Evolutionary conservation across 495 filamentous ascomycete genomes (phyloP).

Genomic region (Lasiosphaeris hirsuta): DNA sequence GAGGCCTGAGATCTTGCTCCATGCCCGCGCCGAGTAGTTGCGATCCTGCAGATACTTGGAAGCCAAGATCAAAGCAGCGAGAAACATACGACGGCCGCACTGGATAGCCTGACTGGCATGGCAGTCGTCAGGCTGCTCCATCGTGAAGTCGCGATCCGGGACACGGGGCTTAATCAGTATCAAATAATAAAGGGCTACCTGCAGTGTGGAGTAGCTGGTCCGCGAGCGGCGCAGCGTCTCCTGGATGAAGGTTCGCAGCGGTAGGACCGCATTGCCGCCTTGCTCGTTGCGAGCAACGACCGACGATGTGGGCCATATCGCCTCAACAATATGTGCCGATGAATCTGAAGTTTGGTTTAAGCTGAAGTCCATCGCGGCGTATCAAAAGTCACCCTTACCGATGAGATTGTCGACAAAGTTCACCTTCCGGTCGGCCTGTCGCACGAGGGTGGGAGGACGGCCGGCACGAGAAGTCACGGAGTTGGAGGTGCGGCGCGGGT

Average conservation of each 20-base stretch:
- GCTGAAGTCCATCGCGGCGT: constrained; percentile 18
- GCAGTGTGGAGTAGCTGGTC: constrained; percentile 94
- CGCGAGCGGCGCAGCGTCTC: constrained; percentile 92
- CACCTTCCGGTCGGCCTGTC: constrained; percentile 90
- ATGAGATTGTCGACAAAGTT: constrained; percentile 97
- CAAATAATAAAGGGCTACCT: constrained; percentile 95
- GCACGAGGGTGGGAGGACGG: constrained; percentile 76
- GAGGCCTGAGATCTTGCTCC: constrained; percentile 97
- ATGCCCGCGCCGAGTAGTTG: constrained; percentile 94
- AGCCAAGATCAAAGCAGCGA: constrained; percentile 85
- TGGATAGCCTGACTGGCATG: constrained; percentile 77
- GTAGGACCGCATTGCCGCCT: constrained; percentile 69
- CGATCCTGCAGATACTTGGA: constrained; percentile 98
- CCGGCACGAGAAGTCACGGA: constrained; percentile 53
- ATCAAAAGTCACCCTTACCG: constrained; percentile 64
- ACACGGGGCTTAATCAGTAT: constrained; percentile 91
- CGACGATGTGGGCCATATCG: constrained; percentile 86
- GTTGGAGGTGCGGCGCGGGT: constrained; percentile 71
- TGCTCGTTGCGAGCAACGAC: constrained; percentile 54
- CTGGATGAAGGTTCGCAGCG: constrained; percentile 92
- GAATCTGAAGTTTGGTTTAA: constrained; percentile 65
- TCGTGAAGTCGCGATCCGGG: constrained; percentile 74
- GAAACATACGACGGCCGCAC: constrained; percentile 96
- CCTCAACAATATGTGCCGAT: constrained; percentile 94
- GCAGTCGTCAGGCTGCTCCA: constrained; percentile 77